Percentiles rank a stretch among this genome's conserved stretches.
Evolutionary conservation across 805 yeast species (phyloP).

Genomic region (Pichia thaimueangensis): DNA sequence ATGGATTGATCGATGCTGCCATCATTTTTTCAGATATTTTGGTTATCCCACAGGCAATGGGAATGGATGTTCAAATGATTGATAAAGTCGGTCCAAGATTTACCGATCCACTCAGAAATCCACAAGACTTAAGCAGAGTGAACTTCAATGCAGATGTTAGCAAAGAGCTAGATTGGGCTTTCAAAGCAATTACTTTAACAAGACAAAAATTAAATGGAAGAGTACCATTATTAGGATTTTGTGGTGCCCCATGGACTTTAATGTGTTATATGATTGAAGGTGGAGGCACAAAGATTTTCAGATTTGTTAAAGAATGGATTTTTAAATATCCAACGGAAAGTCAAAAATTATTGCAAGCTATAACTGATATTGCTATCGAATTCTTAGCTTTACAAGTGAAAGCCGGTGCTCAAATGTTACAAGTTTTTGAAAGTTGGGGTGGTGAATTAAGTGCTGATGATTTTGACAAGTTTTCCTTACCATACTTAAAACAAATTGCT

Average conservation of each 20-base stretch:
- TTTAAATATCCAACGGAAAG: constrained; percentile 71
- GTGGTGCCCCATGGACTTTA: constrained; percentile 98
- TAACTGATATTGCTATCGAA: constrained; percentile 85
- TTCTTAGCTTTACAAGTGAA: constrained; percentile 89
- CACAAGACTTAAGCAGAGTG: constrained; percentile 55
- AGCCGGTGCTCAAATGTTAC: constrained; percentile 98
- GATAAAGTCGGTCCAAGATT: constrained; percentile 95
- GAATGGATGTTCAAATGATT: constrained; percentile 87
- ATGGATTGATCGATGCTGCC: constrained; percentile 91
- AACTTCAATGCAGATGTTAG: constrained; percentile 59
- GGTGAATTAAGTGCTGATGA: constrained; percentile 92
- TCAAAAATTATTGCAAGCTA: constrained; percentile 63
- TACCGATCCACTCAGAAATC: constrained; percentile 76
- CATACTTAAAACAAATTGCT: constrained; percentile 76
- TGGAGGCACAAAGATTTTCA: constrained; percentile 86
- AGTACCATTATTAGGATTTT: constrained; percentile 91
- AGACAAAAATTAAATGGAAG: constrained; percentile 79
- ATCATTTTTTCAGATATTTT: constrained; percentile 92
- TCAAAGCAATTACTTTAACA: constrained; percentile 88
- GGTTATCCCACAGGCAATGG: constrained; percentile 98
- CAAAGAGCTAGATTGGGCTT: constrained; percentile 87
- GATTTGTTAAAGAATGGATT: constrained; percentile 90
- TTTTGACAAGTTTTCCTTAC: constrained; percentile 81
- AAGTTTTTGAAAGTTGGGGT: constrained; percentile 97
- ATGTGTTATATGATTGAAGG: constrained; percentile 98